Percentiles rank a stretch among this genome's conserved stretches.
phyloP scores from a whole-genome alignment of 176 grass and related monocot genomes.

The Raddia guianensis region DNA sequence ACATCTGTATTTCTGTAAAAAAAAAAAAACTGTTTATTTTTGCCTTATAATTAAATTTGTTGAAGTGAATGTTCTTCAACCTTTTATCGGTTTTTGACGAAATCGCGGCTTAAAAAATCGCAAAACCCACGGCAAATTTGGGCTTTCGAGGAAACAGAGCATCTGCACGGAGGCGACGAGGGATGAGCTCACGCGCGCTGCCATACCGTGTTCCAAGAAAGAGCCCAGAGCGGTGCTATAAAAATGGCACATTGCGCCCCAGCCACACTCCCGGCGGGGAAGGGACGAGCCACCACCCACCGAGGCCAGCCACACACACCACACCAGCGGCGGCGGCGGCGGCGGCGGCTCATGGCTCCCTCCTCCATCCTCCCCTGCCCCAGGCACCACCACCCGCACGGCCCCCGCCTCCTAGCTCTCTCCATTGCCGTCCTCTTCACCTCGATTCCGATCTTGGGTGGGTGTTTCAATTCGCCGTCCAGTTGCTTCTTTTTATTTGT shows the following conservation, averaged over 20 bases:
- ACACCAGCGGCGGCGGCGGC: not conserved
- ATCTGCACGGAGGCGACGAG: too few relatives aligned
- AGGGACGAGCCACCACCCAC: conserved; percentile 31
- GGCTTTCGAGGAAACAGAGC: not conserved
- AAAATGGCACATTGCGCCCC: conserved; percentile 28
- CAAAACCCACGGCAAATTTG: not conserved
- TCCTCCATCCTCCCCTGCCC: not conserved
- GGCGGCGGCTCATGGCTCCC: conserved; percentile 19
- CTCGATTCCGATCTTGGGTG: conserved; percentile 37
- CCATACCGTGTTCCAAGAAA: not conserved
- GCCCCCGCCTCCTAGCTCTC: conserved; percentile 8
- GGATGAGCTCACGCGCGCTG: not conserved
- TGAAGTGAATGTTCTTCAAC: too few relatives aligned
- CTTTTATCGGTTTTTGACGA: too few relatives aligned
- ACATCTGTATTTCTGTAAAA: too few relatives aligned
- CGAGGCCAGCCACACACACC: not conserved
- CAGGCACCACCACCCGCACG: conserved; percentile 30
- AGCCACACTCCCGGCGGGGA: conserved; percentile 10
- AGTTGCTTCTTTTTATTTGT: not conserved
- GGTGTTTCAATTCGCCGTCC: not conserved
- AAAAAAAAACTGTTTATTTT: too few relatives aligned
- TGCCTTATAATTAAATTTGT: too few relatives aligned
- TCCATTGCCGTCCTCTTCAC: conserved; percentile 22
- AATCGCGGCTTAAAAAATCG: too few relatives aligned
- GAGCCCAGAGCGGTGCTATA: conserved; percentile 13